A percentile compares a stretch with the other conserved stretches of the same genome.
phyloP scores from a whole-genome alignment of 108 stramenopile species.

The Skeletonema grethae region DNA sequence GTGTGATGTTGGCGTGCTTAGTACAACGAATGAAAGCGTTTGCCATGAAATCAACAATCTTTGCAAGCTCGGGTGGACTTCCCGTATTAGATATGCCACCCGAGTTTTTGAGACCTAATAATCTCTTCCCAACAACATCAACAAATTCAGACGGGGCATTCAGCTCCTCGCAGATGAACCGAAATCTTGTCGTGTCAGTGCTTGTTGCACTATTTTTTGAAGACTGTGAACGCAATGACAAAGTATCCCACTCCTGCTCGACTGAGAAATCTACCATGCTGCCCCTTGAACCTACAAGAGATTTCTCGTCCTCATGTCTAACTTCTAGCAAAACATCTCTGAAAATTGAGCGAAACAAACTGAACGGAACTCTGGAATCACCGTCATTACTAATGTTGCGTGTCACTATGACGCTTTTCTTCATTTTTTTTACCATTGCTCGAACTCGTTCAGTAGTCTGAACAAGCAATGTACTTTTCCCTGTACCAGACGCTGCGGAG shows the following conservation, averaged over 20 bases:
- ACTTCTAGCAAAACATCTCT: conserved; percentile 45
- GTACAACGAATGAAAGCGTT: conserved; percentile 63
- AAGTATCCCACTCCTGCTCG: conserved; percentile 40
- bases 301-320: conserved; percentile 31
- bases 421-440: conserved; percentile 41
- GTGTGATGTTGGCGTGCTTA: conserved; percentile 44
- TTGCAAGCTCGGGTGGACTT: conserved; percentile 40
- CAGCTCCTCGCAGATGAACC: conserved; percentile 57
- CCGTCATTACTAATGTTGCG: conserved; percentile 65
- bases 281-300: conserved; percentile 3
- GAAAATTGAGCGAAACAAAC: conserved; percentile 63
- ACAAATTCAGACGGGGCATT: conserved; percentile 61
- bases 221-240: conserved; percentile 46
- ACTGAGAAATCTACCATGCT: conserved; percentile 22
- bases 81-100: conserved; percentile 1
- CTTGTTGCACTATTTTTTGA: conserved; percentile 34
- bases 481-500: conserved; percentile 57
- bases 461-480: conserved; percentile 59
- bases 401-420: conserved; percentile 49
- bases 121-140: conserved; percentile 53
- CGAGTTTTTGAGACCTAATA: conserved; percentile 35
- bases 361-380: conserved; percentile 62
- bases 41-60: conserved; percentile 62
- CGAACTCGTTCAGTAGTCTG: conserved; percentile 56
- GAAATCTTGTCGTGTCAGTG: conserved; percentile 40